Base-by-base conservation (phyloP, 257 asterid species). In the Capsicum pubescens region DNA sequence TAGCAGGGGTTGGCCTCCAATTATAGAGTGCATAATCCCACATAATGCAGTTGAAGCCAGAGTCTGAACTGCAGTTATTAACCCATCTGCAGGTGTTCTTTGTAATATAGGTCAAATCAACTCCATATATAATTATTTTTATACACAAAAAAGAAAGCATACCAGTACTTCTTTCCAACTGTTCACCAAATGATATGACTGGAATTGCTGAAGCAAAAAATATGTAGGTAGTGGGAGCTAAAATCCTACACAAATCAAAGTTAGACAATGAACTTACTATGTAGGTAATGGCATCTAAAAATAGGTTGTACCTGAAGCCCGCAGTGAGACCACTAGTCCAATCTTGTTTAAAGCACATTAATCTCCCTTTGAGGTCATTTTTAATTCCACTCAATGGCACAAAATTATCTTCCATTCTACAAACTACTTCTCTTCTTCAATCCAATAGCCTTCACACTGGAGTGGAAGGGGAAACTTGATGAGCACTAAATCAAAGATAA, bases 151-250 rank as follows among this genome's bases (percentile, higher is more conserved):
- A 81, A 26, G 54, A 6, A 55, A 50, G 81, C 79, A 66, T 74
- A 91, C 92, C 94, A 83, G 94, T 87, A 85, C 89, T 92, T 54
- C 93, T 90, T 84, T 92, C 90, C 88, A 92, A 55, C 63, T 92
- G 95, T 89, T 92, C 94, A 36, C 95, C 95, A 69, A 92, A 92
- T 82, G 95, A 92, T 9, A 92, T 84, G 6, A 91, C 94, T 16
- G 95, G 95, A 55, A 92, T 86, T 54, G 94, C 91, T 9, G 94
- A 92, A 83, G 94, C 94, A 67, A 92, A 92, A 91, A 92, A 92
- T 85, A 92, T 91, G 90, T 90, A 92, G 12, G 93, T 90, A 36
- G 94, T 86, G 78, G 95, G 94, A 50, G 95, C 95, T 72, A 92
- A 84, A 76, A 92, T 91, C 54, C 85, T 92, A 87, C 54, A 72